Base-by-base conservation (phyloP, 192 early-diverging fungal species). In the Coemansia sp. region DNA sequence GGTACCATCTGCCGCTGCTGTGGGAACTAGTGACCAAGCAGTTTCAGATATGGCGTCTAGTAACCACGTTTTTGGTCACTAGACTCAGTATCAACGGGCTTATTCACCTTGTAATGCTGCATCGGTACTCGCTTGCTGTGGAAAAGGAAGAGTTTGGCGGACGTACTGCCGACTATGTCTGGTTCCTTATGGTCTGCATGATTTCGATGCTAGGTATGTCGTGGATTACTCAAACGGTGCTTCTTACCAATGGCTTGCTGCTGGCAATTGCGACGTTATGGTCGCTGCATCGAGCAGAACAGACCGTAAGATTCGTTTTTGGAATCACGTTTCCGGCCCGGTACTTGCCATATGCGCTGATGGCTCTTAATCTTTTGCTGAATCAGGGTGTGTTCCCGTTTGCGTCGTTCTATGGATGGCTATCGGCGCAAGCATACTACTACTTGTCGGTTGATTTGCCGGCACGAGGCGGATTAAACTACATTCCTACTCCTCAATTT, bases 161-260 rank as follows among this genome's bases (percentile, higher is more conserved):
- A 6, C 68, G 87, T 16, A 80, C 83, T 19, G 91, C 88, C 3
- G 94, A 96, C 68, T 93, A 88, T 60, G 80, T 85, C 11, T 92
- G 83, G 65, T 92, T 91, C 35, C 36, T 91, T 16, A 19, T 87
- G 19, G 84, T 92, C 47, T 73, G 75, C 52, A 63, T 62, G 58
- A 37, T 49, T 9, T 12, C 26, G 1, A 65, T 63, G 53, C 26
- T 46, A 10, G 18, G 48, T 6, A 36, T 67, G 10, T 52, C 76
- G 16, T 73, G 60, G 55, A 37, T 78, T 21, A 71, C 74, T 2
- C 5, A 4, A 13, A 65, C 65, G 11, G 33, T 48, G 7, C 6
- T 55, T 26, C 56, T 88, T 12, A 65, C 64, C 45, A 72, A 83
- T 13, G 75, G 72, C 5, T 60, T 93, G 14, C 42, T 84, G 45